Evolutionary conservation across 768 basidiomycete genomes (phyloP).

Genomic region (Termitomyces sp.): DNA sequence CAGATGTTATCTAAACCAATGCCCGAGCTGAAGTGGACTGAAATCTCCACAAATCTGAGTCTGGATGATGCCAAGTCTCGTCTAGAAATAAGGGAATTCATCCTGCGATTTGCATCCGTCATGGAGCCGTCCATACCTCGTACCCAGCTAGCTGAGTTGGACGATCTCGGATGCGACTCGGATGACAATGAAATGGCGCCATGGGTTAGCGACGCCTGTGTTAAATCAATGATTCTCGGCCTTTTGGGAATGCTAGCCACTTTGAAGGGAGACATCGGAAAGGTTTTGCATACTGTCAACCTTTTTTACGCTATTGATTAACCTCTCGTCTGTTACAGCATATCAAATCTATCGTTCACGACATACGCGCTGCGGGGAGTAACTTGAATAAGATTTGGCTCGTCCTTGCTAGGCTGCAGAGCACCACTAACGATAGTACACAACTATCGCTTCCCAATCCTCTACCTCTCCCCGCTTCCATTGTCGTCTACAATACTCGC

Average conservation of each 20-base stretch:
- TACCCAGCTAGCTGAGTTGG: constrained; percentile 56
- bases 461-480: constrained; percentile 42
- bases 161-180: constrained; percentile 39
- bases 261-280: constrained; percentile 31
- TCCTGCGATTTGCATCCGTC: constrained; percentile 52
- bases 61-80: constrained; percentile 50
- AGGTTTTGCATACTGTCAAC: constrained; percentile 20
- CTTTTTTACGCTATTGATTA: background rate
- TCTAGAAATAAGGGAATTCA: constrained; percentile 71
- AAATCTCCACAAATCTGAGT: constrained; percentile 36
- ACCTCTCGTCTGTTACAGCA: constrained; percentile 19
- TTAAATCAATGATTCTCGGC: constrained; percentile 57
- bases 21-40: constrained; percentile 50
- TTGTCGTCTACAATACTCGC: constrained; percentile 40
- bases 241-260: constrained; percentile 50
- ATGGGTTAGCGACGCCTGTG: constrained; percentile 65
- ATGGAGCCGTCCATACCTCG: constrained; percentile 39
- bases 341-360: constrained; percentile 41
- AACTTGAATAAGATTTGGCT: constrained; percentile 63
- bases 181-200: constrained; percentile 32
- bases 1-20: constrained; percentile 28
- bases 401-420: constrained; percentile 44
- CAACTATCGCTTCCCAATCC: constrained; percentile 47
- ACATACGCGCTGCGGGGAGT: constrained; percentile 45
- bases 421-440: constrained; percentile 10